Evolutionary conservation across 352 stramenopile genomes (phyloP), one percentile per base, ranked within the genome.

Genomic region (Halophytophthora batemanensis): DNA sequence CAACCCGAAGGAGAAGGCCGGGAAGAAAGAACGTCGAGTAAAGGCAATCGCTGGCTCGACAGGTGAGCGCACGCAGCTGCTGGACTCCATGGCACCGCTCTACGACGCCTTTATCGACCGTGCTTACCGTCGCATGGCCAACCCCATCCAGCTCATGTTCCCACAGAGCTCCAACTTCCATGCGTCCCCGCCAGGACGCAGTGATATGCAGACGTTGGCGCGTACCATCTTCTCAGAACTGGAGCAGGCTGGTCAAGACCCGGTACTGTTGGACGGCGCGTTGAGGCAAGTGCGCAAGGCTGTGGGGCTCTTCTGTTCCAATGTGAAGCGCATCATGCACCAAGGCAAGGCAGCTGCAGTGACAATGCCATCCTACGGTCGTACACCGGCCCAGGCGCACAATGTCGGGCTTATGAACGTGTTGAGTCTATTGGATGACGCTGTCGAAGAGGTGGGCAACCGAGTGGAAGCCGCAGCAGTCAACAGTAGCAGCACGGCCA

Each of bases 61-160:
- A 1, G 55, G 48, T 1, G 82, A 95, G 42, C 62, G 68, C 8
- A 78, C 61, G n/a, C 83, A 89, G 49, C 56, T 95, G 21, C 48
- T 95, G 14, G 77, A 90, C 21, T 69, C 80, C 10, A 87, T 95
- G 72, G 50, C 58, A 12, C 69, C 78, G 13, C 56, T 95, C 2
- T 69, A 76, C 23, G 77, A 91, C 19, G 75, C 73, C 6, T 95
- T 88, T 65, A 78, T 83, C 17, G 79, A 90, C 22, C 65, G 73
- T 1, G 66, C 70, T 3, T 85, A 82, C 35, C 66, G 74, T 10
- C 73, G 77, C 2, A 71, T 95, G 49, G 74, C 72, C 2, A 85
- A 82, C 23, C 84, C 82, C 36, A 89, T 95, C 35, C 67, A 91
- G 56, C 79, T 95, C 57, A 95, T 95, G 84, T 95, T 95, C 48